phyloP scores from a whole-genome alignment of 2,329 filamentous ascomycete species.

The Huntiella savannae region DNA sequence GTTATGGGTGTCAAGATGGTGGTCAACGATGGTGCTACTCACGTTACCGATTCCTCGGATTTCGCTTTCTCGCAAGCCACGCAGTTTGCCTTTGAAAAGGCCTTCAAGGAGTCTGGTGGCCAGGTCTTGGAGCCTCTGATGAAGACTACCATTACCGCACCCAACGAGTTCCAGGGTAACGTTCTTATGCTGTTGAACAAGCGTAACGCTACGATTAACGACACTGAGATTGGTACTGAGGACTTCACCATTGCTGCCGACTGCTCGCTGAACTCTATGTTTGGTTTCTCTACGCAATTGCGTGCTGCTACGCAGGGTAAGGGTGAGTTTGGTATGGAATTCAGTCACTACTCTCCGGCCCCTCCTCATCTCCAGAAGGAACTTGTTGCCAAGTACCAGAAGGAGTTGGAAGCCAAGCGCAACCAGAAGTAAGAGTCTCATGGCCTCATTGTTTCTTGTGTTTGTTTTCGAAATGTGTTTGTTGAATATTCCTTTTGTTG shows the following conservation, averaged over 20 bases:
- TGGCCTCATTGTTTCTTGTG: background rate
- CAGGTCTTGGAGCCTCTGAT: slow-evolving; percentile 87
- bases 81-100: slow-evolving; percentile 90
- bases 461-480: background rate
- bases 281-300: slow-evolving; percentile 82
- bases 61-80: slow-evolving; percentile 89
- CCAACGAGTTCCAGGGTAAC: slow-evolving; percentile 92
- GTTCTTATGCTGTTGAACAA: slow-evolving; percentile 93
- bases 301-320: slow-evolving; percentile 92
- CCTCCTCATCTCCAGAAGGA: slow-evolving; percentile 72
- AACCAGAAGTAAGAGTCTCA: slow-evolving; percentile 14
- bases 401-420: slow-evolving; percentile 37
- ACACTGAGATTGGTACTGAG: slow-evolving; percentile 83
- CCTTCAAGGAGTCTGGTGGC: slow-evolving; percentile 63
- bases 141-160: slow-evolving; percentile 94
- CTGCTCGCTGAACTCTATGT: slow-evolving; percentile 92
- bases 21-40: slow-evolving; percentile 87
- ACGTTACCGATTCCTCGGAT: slow-evolving; percentile 95
- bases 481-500: background rate
- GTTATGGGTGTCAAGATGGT: slow-evolving; percentile 83
- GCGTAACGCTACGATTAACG: slow-evolving; percentile 82
- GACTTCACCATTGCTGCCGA: slow-evolving; percentile 88
- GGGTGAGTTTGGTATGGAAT: slow-evolving; percentile 98
- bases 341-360: slow-evolving; percentile 82
- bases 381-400: slow-evolving; percentile 37